Evolutionary conservation across 2,329 filamentous ascomycete genomes (phyloP), one percentile per base, ranked within the genome.

Genomic region (Pseudogymnoascus sp.): DNA sequence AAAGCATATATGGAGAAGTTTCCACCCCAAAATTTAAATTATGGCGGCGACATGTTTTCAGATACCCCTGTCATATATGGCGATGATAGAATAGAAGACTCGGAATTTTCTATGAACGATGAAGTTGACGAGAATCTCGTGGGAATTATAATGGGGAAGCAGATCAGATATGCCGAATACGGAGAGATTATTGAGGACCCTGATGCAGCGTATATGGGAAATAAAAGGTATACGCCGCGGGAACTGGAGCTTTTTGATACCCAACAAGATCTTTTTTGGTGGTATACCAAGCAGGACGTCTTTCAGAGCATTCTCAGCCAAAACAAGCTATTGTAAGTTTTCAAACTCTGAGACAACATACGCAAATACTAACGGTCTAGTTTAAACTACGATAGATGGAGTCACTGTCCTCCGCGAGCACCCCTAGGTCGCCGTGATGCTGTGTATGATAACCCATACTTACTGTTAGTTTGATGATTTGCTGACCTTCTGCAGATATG

Each of bases 271-370:
- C 76, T 97, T 4, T 95, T 89, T 71, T 99, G 93, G 92, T 97
- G 92, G 90, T 97, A 92, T 72, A 88, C 84, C 69, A 96, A 96
- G 74, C 94, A 97, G 79, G 94, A 97, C 73, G 85, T 90, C 7
- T 95, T 93, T 68, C 93, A 97, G 73, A 92, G 90, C 71, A 84
- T 97, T 64, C 78, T 97, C 25, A 94, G 92, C 67, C 93, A 91
- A 7, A 92, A 93, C 42, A 83, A 83, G 65, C 79, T 95, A 55
- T 87, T 97, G 91, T 96, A 79, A 81, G 91, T 82, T 25, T 4
- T 15, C 12, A 10, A 33, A 27, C 39, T 42, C 33, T 8, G 21
- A 41, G 33, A 41, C 58, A 8, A 35, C 35, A 10, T 21, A 44
- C n/a, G 5, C n/a, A 8, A 15, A 58, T 21, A 10, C 21, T 38